These are phyloP conservation scores for Phytophthora meadii DNA, from an alignment of 352 stramenopile genomes.

Conservation along the genomic window DNA sequence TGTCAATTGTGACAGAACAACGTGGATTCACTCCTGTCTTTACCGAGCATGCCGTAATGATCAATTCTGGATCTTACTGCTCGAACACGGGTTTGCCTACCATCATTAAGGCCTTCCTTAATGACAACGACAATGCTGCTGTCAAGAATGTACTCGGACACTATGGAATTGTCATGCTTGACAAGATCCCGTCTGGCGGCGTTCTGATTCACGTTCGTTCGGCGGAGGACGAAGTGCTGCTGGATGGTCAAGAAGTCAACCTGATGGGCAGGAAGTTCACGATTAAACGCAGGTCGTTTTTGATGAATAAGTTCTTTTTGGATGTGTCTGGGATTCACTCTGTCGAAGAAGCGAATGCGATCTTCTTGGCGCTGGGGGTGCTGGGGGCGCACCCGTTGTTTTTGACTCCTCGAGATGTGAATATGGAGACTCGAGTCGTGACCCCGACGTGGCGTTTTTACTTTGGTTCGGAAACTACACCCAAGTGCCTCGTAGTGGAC, in stretches of 20 bases:
- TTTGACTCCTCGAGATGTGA: not conserved
- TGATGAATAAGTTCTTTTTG: slow-evolving; percentile 9
- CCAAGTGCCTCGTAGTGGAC: not conserved
- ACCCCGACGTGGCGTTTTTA: slow-evolving; percentile 5
- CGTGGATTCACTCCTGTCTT: not conserved
- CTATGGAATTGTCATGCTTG: not conserved
- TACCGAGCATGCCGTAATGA: not conserved
- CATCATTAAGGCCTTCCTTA: slow-evolving; percentile 1
- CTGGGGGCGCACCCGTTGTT: not conserved
- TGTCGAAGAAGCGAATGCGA: not conserved
- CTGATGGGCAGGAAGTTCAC: slow-evolving; percentile 1
- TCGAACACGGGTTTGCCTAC: not conserved
- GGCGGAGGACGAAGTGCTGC: not conserved
- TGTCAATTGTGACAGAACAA: not conserved
- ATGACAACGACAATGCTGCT: not conserved
- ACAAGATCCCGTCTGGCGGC: not conserved
- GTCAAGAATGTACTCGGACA: not conserved
- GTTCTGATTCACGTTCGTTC: slow-evolving; percentile 1
- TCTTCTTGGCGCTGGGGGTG: not conserved
- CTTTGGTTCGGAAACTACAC: not conserved
- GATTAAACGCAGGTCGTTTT: not conserved
- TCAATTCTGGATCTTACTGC: slow-evolving; percentile 2
- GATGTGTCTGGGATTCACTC: slow-evolving; percentile 1
- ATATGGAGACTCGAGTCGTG: not conserved
- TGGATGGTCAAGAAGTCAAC: slow-evolving; percentile 1